These are phyloP conservation scores for Entomortierella lignicola DNA, from an alignment of 192 early-diverging fungal genomes.

Conservation along the genomic window DNA sequence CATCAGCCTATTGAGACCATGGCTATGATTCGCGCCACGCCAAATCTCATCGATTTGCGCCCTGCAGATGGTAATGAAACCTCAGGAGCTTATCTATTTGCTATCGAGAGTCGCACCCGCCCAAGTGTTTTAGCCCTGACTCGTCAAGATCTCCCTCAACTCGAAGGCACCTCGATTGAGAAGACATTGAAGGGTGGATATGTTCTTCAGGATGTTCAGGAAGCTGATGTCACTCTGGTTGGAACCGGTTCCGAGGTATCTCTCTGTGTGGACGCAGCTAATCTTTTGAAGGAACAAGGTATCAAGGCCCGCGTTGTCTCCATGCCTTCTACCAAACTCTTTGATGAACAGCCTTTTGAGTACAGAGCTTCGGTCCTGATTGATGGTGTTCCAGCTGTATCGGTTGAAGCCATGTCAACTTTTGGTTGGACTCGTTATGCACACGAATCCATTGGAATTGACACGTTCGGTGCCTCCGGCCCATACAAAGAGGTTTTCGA, in stretches of 20 bases:
- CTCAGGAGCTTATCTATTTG: conserved; percentile 88
- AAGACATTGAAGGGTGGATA: conserved; percentile 89
- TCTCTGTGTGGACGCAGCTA: conserved; percentile 88
- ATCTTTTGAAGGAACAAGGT: conserved; percentile 68
- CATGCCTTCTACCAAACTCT: conserved; percentile 92
- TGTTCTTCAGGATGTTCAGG: conserved; percentile 74
- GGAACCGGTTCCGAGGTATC: conserved; percentile 95
- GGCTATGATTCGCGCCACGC: conserved; percentile 87
- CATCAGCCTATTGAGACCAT: conserved; percentile 98
- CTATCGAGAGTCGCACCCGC: conserved; percentile 72
- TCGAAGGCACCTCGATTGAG: conserved; percentile 86
- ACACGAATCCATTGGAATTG: conserved; percentile 89
- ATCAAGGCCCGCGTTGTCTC: conserved; percentile 88
- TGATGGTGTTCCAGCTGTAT: conserved; percentile 83
- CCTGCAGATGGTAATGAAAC: conserved; percentile 97
- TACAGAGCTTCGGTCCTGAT: conserved; percentile 88
- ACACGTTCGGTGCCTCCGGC: conserved; percentile 88
- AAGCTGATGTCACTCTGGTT: conserved; percentile 75
- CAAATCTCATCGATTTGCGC: conserved; percentile 88
- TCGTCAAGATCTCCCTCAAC: conserved; percentile 94
- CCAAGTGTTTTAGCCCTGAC: conserved; percentile 91
- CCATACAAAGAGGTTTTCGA: conserved; percentile 88
- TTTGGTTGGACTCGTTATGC: conserved; percentile 95
- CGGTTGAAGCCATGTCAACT: conserved; percentile 88
- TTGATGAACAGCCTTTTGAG: conserved; percentile 83